A percentile compares a stretch with the other conserved stretches of the same genome.
These are phyloP conservation scores for Saksenaea vasiformis DNA, from an alignment of 371 early-diverging fungal genomes.

Conservation along the genomic window DNA sequence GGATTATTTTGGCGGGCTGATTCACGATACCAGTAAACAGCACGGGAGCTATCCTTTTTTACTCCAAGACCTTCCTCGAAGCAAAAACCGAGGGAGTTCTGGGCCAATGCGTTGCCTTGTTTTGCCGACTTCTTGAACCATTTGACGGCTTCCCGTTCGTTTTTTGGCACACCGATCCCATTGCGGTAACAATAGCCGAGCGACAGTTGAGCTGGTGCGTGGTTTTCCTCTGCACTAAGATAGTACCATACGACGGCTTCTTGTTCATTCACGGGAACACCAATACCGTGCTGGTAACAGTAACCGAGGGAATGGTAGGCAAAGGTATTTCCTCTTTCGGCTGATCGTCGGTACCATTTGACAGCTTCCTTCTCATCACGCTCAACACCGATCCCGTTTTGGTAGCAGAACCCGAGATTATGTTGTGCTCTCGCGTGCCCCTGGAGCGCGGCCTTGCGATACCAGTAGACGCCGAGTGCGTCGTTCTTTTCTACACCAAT, in stretches of 20 bases:
- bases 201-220: slow-evolving; percentile 74
- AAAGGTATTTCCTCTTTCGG: slow-evolving; percentile 77
- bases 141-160: slow-evolving; percentile 65
- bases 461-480: slow-evolving; percentile 73
- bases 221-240: slow-evolving; percentile 58
- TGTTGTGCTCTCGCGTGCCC: slow-evolving; percentile 84
- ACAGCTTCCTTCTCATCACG: slow-evolving; percentile 67
- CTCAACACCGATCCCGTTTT: slow-evolving; percentile 77
- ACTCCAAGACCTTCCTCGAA: slow-evolving; percentile 78
- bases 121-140: slow-evolving; percentile 70
- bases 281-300: slow-evolving; percentile 91
- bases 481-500: slow-evolving; percentile 72
- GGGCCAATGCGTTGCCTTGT: slow-evolving; percentile 78
- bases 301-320: slow-evolving; percentile 87
- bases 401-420: slow-evolving; percentile 87
- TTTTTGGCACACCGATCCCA: slow-evolving; percentile 71
- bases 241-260: slow-evolving; percentile 76
- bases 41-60: slow-evolving; percentile 57
- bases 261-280: slow-evolving; percentile 64
- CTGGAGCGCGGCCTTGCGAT: slow-evolving; percentile 73
- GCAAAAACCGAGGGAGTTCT: slow-evolving; percentile 84
- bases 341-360: slow-evolving; percentile 71
- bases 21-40: slow-evolving; percentile 75
- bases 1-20: slow-evolving; percentile 77
- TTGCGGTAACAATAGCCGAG: slow-evolving; percentile 84